Evolutionary conservation across 2,329 filamentous ascomycete genomes (phyloP).

Genomic region (Trichoderma citrinoviride): DNA sequence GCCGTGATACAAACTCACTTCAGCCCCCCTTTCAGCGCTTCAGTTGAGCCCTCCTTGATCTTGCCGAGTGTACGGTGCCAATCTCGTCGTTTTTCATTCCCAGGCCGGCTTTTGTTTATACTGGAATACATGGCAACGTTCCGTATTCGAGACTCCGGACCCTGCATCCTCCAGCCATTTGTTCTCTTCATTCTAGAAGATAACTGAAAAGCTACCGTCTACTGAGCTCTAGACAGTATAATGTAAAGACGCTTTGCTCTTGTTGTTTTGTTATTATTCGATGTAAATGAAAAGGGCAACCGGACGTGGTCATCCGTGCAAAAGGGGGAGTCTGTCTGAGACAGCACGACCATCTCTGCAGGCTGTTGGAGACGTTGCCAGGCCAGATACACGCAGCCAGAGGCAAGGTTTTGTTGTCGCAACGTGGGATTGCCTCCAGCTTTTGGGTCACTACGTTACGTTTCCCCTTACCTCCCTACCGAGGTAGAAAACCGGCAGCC

Average conservation of each 20-base stretch:
- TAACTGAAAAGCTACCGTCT: background rate
- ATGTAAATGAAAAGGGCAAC: background rate
- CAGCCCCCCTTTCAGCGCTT: constrained; percentile 8
- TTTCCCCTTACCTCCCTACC: no score
- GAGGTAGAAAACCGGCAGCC: no score
- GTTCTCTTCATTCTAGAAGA: background rate
- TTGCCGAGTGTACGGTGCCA: constrained; percentile 13
- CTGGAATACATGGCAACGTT: background rate
- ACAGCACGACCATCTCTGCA: background rate
- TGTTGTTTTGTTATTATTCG: background rate
- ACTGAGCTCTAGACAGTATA: background rate
- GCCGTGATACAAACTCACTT: background rate
- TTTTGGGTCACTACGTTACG: no score
- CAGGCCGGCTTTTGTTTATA: background rate
- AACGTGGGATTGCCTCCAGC: background rate
- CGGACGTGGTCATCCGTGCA: background rate
- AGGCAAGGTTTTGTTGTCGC: background rate
- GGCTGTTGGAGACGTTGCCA: background rate
- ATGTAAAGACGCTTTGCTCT: background rate
- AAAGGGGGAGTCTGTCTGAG: constrained; percentile 2
- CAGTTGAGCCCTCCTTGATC: constrained; percentile 7
- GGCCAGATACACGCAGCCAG: background rate
- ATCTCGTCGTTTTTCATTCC: background rate
- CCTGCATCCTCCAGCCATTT: background rate
- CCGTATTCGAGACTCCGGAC: background rate